Conservation (phyloP, 768 basidiomycete species). For the Suillus plorans region DNA sequence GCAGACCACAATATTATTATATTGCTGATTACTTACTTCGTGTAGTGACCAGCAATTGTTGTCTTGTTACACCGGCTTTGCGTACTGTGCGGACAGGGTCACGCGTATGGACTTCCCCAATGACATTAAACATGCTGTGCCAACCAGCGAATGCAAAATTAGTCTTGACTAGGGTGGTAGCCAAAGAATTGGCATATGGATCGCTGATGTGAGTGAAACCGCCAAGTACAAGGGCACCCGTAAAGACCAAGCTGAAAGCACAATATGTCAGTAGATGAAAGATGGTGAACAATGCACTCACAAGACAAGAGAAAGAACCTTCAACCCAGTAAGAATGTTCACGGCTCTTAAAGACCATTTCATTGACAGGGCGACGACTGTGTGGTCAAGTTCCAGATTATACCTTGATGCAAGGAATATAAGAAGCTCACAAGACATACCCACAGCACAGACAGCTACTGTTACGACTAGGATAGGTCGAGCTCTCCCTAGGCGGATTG, state of each 20-base stretch:
- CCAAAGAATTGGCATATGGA: conserved; percentile 26
- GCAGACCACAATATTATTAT: too few relatives aligned
- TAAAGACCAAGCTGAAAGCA: conserved; percentile 20
- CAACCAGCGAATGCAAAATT: conserved; percentile 30
- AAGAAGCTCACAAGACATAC: conserved; percentile 16
- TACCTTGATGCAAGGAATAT: not conserved
- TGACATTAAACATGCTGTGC: conserved; percentile 46
- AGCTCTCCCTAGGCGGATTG: too few relatives aligned
- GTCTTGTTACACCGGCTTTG: too few relatives aligned
- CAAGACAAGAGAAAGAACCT: conserved; percentile 22
- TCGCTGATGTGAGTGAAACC: conserved; percentile 27
- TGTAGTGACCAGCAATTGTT: too few relatives aligned
- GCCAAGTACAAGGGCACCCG: conserved; percentile 23
- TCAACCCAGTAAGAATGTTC: conserved; percentile 23
- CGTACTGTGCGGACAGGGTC: conserved; percentile 48
- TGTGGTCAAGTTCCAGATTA: not conserved
- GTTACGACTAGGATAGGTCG: too few relatives aligned
- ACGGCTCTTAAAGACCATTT: conserved; percentile 27
- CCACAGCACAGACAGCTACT: conserved; percentile 22
- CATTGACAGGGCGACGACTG: conserved; percentile 25
- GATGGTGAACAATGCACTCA: conserved; percentile 8
- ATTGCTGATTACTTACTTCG: too few relatives aligned
- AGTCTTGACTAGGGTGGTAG: conserved; percentile 27
- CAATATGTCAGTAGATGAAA: not conserved
- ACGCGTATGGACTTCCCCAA: conserved; percentile 37